Percentiles rank a stretch among this genome's conserved stretches.
These are phyloP conservation scores for Paracoccidioides lutzii DNA, from an alignment of 2,329 filamentous ascomycete species.

Conservation along the genomic window DNA sequence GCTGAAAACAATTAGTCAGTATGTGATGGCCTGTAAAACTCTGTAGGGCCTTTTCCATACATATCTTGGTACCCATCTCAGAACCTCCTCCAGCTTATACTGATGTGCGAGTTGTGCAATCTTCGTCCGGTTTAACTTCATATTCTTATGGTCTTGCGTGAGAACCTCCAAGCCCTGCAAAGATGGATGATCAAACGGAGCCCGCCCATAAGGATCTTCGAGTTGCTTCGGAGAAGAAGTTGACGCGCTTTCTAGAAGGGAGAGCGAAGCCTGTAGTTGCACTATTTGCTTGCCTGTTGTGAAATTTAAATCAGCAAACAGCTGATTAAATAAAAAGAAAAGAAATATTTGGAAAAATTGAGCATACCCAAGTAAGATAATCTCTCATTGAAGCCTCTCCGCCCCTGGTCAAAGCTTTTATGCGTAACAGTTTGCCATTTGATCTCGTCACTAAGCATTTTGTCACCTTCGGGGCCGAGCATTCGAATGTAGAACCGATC, in stretches of 20 bases:
- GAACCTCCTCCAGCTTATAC: conserved; percentile 59
- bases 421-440: conserved; percentile 97
- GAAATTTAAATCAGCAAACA: conserved; percentile 3
- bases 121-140: conserved; percentile 51
- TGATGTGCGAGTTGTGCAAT: conserved; percentile 55
- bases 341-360: not conserved
- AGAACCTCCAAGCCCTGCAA: conserved; percentile 65
- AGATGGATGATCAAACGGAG: conserved; percentile 57
- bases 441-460: conserved; percentile 70
- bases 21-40: not conserved
- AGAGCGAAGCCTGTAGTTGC: conserved; percentile 52
- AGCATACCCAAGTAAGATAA: conserved; percentile 71
- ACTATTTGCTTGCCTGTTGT: conserved; percentile 48
- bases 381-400: conserved; percentile 86
- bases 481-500: conserved; percentile 67
- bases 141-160: conserved; percentile 44
- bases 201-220: conserved; percentile 43
- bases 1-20: conserved; percentile 27
- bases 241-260: conserved; percentile 40
- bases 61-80: conserved; percentile 79
- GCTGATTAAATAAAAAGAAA: not conserved
- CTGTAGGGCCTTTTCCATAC: conserved; percentile 38
- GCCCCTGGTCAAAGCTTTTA: conserved; percentile 94
- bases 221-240: conserved; percentile 18
- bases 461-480: conserved; percentile 59